Evolutionary conservation across 2,329 filamentous ascomycete genomes (phyloP).

Genomic region (Ophiocordyceps polyrhachis-furcata): DNA sequence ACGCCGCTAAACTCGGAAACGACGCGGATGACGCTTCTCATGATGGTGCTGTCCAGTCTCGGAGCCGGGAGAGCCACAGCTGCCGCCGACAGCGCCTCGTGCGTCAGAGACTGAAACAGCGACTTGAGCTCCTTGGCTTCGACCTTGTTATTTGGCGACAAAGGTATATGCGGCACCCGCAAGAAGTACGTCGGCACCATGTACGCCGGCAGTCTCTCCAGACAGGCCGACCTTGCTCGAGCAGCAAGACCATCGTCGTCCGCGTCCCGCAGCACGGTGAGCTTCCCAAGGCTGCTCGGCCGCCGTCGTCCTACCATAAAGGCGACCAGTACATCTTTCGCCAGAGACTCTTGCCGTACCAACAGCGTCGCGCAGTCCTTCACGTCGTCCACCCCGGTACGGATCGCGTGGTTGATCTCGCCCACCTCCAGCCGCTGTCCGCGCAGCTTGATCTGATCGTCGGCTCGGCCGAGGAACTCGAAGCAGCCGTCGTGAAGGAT

Average conservation of each 20-base stretch:
- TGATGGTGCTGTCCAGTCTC: slow-evolving; percentile 16
- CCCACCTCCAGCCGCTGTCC: slow-evolving; percentile 79
- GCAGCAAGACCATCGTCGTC: slow-evolving; percentile 18
- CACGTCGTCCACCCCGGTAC: slow-evolving; percentile 34
- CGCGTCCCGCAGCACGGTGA: slow-evolving; percentile 10
- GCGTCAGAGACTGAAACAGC: slow-evolving; percentile 43
- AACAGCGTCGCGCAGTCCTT: slow-evolving; percentile 63
- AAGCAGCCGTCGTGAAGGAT: slow-evolving; percentile 66
- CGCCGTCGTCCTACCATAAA: slow-evolving; percentile 34
- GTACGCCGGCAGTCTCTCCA: slow-evolving; percentile 53
- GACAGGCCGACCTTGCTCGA: slow-evolving; percentile 43
- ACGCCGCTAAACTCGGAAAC: slow-evolving; percentile 35
- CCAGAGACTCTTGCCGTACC: slow-evolving; percentile 45
- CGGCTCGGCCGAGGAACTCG: slow-evolving; percentile 71
- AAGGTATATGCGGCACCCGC: slow-evolving; percentile 49
- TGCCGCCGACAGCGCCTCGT: slow-evolving; percentile 32
- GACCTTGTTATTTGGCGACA: slow-evolving; percentile 81
- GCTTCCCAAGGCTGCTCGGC: not conserved
- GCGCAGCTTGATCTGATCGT: slow-evolving; percentile 83
- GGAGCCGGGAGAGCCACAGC: slow-evolving; percentile 6
- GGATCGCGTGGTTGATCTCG: slow-evolving; percentile 77
- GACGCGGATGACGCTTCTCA: slow-evolving; percentile 29
- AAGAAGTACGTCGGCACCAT: slow-evolving; percentile 85
- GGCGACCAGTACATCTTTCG: slow-evolving; percentile 68
- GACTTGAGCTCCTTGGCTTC: slow-evolving; percentile 51